Evolutionary conservation across 352 stramenopile genomes (phyloP).

Genomic region (Pythium aristosporum): DNA sequence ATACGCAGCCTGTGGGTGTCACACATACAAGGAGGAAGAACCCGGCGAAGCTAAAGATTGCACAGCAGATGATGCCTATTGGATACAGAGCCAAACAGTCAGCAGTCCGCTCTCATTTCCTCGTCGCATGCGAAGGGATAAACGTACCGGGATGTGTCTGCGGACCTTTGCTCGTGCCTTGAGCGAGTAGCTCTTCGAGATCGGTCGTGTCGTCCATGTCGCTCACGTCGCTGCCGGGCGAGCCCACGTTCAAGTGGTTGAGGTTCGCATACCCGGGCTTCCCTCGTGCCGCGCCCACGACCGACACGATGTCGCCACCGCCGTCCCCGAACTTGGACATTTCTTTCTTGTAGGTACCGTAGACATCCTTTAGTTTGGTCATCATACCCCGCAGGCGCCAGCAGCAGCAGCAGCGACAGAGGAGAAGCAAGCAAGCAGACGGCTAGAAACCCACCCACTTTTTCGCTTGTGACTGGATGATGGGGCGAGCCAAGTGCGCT

Average conservation of each 20-base stretch:
- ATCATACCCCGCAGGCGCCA: slow-evolving; percentile 52
- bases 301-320: slow-evolving; percentile 67
- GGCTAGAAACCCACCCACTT: slow-evolving; percentile 26
- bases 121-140: neutral
- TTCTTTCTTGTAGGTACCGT: slow-evolving; percentile 75
- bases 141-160: slow-evolving; percentile 65
- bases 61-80: slow-evolving; percentile 71
- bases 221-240: slow-evolving; percentile 72
- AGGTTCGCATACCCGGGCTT: slow-evolving; percentile 83
- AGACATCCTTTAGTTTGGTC: slow-evolving; percentile 75
- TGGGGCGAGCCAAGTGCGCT: neutral
- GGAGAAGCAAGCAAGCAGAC: slow-evolving; percentile 16
- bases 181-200: slow-evolving; percentile 74
- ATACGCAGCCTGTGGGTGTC: neutral
- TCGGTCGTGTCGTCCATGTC: slow-evolving; percentile 78
- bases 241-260: slow-evolving; percentile 79
- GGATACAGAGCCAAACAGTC: neutral
- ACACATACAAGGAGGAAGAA: slow-evolving; percentile 67
- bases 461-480: slow-evolving; percentile 11
- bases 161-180: slow-evolving; percentile 67
- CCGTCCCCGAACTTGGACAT: slow-evolving; percentile 75
- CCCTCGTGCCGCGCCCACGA: slow-evolving; percentile 46
- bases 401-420: slow-evolving; percentile 20
- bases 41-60: slow-evolving; percentile 72
- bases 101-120: neutral